Evolutionary conservation across 1,139 yeast species (phyloP).

Genomic region (Taphrina betulina): DNA sequence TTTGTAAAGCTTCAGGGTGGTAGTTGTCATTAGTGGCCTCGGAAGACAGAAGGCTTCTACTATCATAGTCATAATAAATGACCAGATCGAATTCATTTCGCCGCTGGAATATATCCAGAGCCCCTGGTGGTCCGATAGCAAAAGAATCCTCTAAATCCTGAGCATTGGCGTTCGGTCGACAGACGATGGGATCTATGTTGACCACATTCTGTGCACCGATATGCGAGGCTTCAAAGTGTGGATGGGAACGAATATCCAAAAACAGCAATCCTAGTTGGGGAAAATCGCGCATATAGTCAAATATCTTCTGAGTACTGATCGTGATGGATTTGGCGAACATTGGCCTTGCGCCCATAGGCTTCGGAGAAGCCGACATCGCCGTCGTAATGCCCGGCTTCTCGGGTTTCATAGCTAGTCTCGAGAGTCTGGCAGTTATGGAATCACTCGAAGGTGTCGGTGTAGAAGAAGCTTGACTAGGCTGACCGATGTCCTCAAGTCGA

Average conservation of each 20-base stretch:
- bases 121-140: slow-evolving; percentile 55
- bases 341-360: slow-evolving; percentile 1
- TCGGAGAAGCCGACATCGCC: too few species aligned
- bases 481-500: too few species aligned
- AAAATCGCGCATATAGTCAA: slow-evolving; percentile 39
- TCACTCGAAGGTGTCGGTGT: not conserved
- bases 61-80: slow-evolving; percentile 57
- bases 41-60: slow-evolving; percentile 19
- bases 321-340: slow-evolving; percentile 42
- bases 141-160: slow-evolving; percentile 61
- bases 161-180: slow-evolving; percentile 53
- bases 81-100: slow-evolving; percentile 60
- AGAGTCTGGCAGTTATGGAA: not conserved
- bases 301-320: slow-evolving; percentile 42
- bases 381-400: too few species aligned
- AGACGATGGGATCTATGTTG: slow-evolving; percentile 68
- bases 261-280: slow-evolving; percentile 45
- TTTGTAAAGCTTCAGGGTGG: slow-evolving; percentile 41
- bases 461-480: not conserved
- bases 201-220: slow-evolving; percentile 57
- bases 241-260: slow-evolving; percentile 65
- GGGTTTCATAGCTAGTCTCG: not conserved
- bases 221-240: slow-evolving; percentile 60
- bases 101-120: slow-evolving; percentile 53
- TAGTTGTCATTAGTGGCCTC: slow-evolving; percentile 32